Evolutionary conservation across 768 basidiomycete genomes (phyloP), one percentile per base, ranked within the genome.

Genomic region (Lactarius tabidus): DNA sequence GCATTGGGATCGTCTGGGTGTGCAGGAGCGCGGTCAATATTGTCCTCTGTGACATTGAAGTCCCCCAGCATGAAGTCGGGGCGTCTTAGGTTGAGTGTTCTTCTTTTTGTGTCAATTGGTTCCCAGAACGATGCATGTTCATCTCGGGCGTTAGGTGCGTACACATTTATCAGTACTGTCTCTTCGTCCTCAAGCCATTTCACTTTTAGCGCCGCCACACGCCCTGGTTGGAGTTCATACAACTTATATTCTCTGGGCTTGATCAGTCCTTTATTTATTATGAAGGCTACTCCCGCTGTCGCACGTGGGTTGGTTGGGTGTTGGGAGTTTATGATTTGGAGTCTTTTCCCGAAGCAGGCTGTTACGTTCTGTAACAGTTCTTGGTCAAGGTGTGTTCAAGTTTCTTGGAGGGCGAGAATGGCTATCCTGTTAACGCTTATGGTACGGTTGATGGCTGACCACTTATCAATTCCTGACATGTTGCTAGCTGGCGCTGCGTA

Each of bases 91-190:
- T 39, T 39, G 14, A 15, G 12, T 3, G 17, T 41, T 23, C 18
- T 23, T 2, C 18, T 59, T 29, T 31, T 59, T 5, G 1, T 31
- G 6, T 55, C 12, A 45, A 14, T 29, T 59, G 15, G 51, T 26
- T 45, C 14, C 61, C 61, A 63, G 61, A 63, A 63, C 0, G 14
- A 28, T 1, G 53, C 28, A 29, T 63, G 54, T 12, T 54, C 35
- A 2, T 4, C 17, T 6, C 15, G 7, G 36, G 51, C 12, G 6
- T 63, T 63, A 2, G 61, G 61, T 35, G 61, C 54, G 36, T 63
- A 63, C 14, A 63, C 26, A 53, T 63, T 63, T 0, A 4, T 4
- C 17, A 20, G 4, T 2, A 38, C 3, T 39, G 35, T 33, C 33
- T 33, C 53, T n/a, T 63, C 53, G 4, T 31, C 17, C 9, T 55